These are phyloP conservation scores for Kernera saxatilis DNA, from an alignment of 345 rosid genomes.

Conservation along the genomic window DNA sequence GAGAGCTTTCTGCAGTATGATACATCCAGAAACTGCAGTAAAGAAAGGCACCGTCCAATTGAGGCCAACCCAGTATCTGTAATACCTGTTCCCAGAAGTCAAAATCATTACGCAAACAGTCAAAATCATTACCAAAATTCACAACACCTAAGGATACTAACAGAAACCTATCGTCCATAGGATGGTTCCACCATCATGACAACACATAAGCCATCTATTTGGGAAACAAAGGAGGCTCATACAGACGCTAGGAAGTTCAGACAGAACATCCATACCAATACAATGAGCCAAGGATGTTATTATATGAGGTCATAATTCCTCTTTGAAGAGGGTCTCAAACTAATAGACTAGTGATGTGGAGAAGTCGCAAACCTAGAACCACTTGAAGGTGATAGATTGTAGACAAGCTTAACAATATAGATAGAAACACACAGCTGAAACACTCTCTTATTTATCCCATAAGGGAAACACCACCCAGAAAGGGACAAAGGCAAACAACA, in stretches of 20 bases:
- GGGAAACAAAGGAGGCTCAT: not conserved
- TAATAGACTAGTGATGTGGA: not conserved
- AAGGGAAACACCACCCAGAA: not conserved
- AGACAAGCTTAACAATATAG: not conserved
- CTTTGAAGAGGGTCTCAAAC: not conserved
- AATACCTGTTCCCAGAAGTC: conserved; percentile 46
- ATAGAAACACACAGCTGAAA: not conserved
- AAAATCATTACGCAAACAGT: not conserved
- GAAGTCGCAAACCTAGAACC: not conserved
- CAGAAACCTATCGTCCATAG: not conserved
- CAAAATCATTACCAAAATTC: not conserved
- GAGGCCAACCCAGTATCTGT: conserved; percentile 68
- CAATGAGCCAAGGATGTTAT: not conserved
- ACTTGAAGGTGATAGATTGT: not conserved
- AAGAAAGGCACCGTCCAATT: conserved; percentile 61
- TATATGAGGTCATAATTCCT: not conserved
- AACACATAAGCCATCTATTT: not conserved
- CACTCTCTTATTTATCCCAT: not conserved
- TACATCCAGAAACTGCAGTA: conserved; percentile 77
- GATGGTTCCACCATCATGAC: not conserved
- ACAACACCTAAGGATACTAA: not conserved
- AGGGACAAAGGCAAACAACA: not conserved
- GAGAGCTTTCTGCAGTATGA: conserved; percentile 82
- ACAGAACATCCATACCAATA: conserved; percentile 3
- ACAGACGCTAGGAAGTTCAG: not conserved